phyloP scores from a whole-genome alignment of 2,329 filamentous ascomycete genomes.

The Fusarium cyanostomum region DNA sequence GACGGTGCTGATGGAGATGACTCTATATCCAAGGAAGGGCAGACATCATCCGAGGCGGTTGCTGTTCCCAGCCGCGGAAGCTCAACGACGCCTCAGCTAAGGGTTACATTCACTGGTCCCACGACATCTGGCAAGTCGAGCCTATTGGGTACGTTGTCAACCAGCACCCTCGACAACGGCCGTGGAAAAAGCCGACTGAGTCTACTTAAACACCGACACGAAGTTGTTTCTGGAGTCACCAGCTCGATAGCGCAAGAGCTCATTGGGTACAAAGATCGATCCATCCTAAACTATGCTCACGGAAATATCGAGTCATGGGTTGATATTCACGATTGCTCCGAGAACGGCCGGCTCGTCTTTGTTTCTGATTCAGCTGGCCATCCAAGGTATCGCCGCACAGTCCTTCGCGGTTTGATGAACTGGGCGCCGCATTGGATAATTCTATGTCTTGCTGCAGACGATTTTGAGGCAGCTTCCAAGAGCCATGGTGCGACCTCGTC shows the following conservation, averaged over 20 bases:
- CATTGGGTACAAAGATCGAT: conserved; percentile 76
- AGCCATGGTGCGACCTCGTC: conserved; percentile 55
- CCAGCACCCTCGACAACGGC: conserved; percentile 89
- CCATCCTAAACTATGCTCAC: conserved; percentile 83
- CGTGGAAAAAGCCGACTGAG: conserved; percentile 89
- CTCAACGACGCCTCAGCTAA: conserved; percentile 76
- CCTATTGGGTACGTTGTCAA: conserved; percentile 86
- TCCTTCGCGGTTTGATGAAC: conserved; percentile 87
- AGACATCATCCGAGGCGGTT: conserved; percentile 15
- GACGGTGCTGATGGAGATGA: conserved; percentile 13
- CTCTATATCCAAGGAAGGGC: background rate
- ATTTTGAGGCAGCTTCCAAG: conserved; percentile 58
- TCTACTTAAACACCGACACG: conserved; percentile 90
- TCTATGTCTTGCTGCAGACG: conserved; percentile 86
- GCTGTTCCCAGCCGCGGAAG: conserved; percentile 53
- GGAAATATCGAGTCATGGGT: conserved; percentile 92
- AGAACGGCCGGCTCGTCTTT: conserved; percentile 81
- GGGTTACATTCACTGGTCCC: conserved; percentile 87
- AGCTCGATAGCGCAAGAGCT: conserved; percentile 95
- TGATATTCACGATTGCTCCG: conserved; percentile 85
- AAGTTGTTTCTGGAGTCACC: conserved; percentile 89
- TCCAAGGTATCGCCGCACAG: conserved; percentile 87
- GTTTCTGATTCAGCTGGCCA: conserved; percentile 93
- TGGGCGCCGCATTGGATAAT: conserved; percentile 97
- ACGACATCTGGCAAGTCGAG: conserved; percentile 95